Base-by-base conservation (phyloP, 2,329 filamentous ascomycete genomes). In the Pseudocercospora macadamiae region DNA sequence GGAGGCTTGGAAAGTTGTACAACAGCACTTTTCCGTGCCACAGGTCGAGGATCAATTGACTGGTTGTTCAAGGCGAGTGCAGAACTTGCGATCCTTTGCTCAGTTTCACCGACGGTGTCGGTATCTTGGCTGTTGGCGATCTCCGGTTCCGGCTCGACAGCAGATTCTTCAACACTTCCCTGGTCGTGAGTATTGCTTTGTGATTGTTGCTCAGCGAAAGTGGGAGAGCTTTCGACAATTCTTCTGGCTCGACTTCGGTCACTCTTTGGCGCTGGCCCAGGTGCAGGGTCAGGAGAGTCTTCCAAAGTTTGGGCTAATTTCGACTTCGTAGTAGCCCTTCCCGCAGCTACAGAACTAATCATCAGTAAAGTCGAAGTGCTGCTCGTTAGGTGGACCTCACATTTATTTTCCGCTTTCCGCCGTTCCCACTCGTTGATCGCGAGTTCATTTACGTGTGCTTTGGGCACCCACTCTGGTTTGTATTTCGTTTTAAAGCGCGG, bases 401-500 rank as follows among this genome's bases (percentile, higher is more conserved):
- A 26, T 39, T 45, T 54, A 10, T 10, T 39, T 37, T 39, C 44
- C 28, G 57, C 57, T 59, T 73, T 69, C 39, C 70, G 60, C 16
- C 49, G 61, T 64, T 76, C 53, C 74, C 74, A 77, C 16, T 75
- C 70, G 6, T 63, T 62, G 2, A 78, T 62, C 4, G 75, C 68
- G n/a, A 59, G 47, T n/a, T 68, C 58, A 53, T 72, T 78, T 2
- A 71, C 71, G 67, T 72, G 67, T 5, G 37, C 51, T 37, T 76
- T 76, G 0, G 71, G 74, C 51, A 79, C 83, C 85, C 85, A 87
- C 48, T 74, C 80, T 8, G 79, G 79, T 2, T 71, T 56, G 67
- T 80, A 86, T 1, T 62, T 59, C 60, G 79, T 68, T 16, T 81
- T 82, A 36, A 82, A 83, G 2, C 64, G 60, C n/a, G 76, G 72